phyloP scores from a whole-genome alignment of 1,139 yeast genomes.

The Sugiyamaella castrensis region DNA sequence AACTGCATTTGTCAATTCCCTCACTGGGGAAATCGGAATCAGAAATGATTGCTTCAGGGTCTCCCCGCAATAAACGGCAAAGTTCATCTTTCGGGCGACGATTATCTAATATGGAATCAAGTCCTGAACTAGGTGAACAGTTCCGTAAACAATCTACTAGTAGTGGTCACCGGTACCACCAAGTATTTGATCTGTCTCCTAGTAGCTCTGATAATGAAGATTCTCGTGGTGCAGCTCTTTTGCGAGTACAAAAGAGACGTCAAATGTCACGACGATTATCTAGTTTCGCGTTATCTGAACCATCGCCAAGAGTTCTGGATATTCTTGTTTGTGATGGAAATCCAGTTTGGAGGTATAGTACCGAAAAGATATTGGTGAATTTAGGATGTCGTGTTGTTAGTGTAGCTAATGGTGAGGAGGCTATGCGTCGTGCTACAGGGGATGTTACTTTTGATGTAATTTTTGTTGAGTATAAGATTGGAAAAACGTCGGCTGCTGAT shows the following conservation, averaged over 20 bases:
- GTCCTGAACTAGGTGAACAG: constrained; percentile 32
- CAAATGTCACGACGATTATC: constrained; percentile 28
- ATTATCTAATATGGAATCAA: constrained; percentile 29
- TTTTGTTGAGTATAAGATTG: constrained; percentile 67
- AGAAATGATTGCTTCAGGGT: constrained; percentile 6
- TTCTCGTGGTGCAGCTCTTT: constrained; percentile 46
- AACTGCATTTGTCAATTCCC: constrained; percentile 14
- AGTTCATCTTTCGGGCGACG: constrained; percentile 20
- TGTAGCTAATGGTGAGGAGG: constrained; percentile 76
- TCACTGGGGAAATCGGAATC: constrained; percentile 3
- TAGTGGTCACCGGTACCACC: constrained; percentile 17
- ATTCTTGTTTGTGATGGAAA: constrained; percentile 83
- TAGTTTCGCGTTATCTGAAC: constrained; percentile 26
- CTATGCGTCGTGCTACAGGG: constrained; percentile 77
- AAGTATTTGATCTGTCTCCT: constrained; percentile 52
- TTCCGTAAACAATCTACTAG: constrained; percentile 29
- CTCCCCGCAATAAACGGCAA: constrained; percentile 12
- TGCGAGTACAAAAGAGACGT: constrained; percentile 57
- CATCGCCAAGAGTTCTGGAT: constrained; percentile 45
- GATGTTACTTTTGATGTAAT: constrained; percentile 82
- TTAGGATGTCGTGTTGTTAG: constrained; percentile 81
- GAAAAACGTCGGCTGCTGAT: constrained; percentile 66
- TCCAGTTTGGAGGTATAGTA: constrained; percentile 72
- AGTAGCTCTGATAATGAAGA: constrained; percentile 73
- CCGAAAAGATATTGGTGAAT: constrained; percentile 60